Conservation (phyloP, 2,329 filamentous ascomycete genomes). For the Fusarium goolgardi region DNA sequence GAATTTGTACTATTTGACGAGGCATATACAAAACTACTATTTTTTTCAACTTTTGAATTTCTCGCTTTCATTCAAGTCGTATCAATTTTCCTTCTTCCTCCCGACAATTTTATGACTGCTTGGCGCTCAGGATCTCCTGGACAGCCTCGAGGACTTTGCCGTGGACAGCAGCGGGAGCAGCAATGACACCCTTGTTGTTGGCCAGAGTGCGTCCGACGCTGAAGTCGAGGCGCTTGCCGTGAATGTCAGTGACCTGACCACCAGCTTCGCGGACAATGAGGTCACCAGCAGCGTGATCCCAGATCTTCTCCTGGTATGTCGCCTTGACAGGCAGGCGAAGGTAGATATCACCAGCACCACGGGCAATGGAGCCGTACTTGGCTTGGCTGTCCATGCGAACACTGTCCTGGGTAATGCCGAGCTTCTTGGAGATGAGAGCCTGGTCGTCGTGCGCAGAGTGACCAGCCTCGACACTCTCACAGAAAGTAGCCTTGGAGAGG, state of each 20-base stretch:
- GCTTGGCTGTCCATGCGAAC: slow-evolving; percentile 98
- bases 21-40: slow-evolving; percentile 47
- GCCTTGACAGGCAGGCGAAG: slow-evolving; percentile 86
- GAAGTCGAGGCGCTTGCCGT: slow-evolving; percentile 88
- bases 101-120: slow-evolving; percentile 41
- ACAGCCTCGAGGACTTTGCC: slow-evolving; percentile 82
- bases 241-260: slow-evolving; percentile 88
- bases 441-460: slow-evolving; percentile 93
- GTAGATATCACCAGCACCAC: slow-evolving; percentile 95
- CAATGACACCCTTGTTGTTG: slow-evolving; percentile 93
- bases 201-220: slow-evolving; percentile 84
- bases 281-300: slow-evolving; percentile 97
- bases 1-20: slow-evolving; percentile 49
- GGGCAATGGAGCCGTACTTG: slow-evolving; percentile 95
- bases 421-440: slow-evolving; percentile 78
- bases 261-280: slow-evolving; percentile 95
- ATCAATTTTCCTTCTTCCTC: background rate
- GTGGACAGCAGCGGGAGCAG: slow-evolving; percentile 82
- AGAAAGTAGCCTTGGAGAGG: slow-evolving; percentile 87
- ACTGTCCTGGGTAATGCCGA: slow-evolving; percentile 89
- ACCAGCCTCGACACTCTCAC: slow-evolving; percentile 93
- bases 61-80: slow-evolving; percentile 19
- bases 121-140: slow-evolving; percentile 74
- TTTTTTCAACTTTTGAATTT: slow-evolving; percentile 37
- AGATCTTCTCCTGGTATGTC: slow-evolving; percentile 98